Base-by-base conservation (phyloP, 2,329 filamentous ascomycete genomes). In the Botrytis hyacinthi region DNA sequence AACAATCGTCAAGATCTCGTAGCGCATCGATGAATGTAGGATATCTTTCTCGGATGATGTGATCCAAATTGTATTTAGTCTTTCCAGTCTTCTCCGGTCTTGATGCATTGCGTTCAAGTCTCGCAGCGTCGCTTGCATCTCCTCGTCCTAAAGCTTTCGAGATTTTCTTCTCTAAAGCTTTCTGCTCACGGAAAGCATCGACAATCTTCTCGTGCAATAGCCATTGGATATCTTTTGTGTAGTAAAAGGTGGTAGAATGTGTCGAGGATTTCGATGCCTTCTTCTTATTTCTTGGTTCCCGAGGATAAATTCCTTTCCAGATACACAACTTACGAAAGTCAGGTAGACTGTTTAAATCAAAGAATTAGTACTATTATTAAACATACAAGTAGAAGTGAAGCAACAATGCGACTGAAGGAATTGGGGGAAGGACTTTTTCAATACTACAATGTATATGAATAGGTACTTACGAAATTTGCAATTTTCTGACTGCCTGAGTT, bases 301-400 rank as follows among this genome's bases (percentile, higher is more conserved):
- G 93, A 77, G 96, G 96, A 84, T 98, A 99, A 83, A 99, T 98
- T 80, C 95, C 96, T 87, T 98, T 98, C 92, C 97, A 99, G 83
- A 99, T 99, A 86, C 96, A 99, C 82, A 99, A 88, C 85, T 97
- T 92, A 85, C 96, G 92, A 85, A 99, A 99, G 85, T 99, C 96
- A 78, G 95, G 94, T 73, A 99, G 90, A 81, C 93, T 97, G 84
- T 59, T 67, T 22, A 4, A 46, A 22, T 8, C n/a, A 16, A 57
- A 3, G 57, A 29, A 59, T 72, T 44, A 72, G 70, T 22, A 57
- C 16, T 44, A n/a, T 42, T 22, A n/a, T 54, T 9, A 9, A 20
- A 37, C 22, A 57, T 8, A 57, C 26, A 40, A 54, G 32, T 20
- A 29, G 57, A 71, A 42, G 40, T 18, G 44, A 22, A 40, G 42